phyloP scores from a whole-genome alignment of 768 basidiomycete species.

The Serendipita sp. region DNA sequence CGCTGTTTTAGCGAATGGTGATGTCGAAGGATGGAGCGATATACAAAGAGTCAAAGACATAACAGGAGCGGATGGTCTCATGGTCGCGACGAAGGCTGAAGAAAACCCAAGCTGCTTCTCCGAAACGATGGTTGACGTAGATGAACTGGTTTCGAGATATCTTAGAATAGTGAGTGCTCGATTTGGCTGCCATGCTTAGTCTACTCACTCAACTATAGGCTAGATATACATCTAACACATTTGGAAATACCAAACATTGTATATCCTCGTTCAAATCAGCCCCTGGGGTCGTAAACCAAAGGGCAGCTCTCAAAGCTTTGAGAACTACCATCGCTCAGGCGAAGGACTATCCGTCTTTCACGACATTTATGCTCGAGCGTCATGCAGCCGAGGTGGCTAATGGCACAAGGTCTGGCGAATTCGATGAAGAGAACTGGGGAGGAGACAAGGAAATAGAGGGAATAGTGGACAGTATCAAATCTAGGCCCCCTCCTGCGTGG shows the following conservation, averaged over 20 bases:
- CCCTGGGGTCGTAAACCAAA: conserved; percentile 36
- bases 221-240: conserved; percentile 62
- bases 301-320: conserved; percentile 40
- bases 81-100: conserved; percentile 95
- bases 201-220: conserved; percentile 26
- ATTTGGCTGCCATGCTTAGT: conserved; percentile 9
- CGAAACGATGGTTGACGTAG: conserved; percentile 52
- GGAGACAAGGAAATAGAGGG: conserved; percentile 47
- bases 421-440: conserved; percentile 36
- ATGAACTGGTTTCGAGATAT: conserved; percentile 50
- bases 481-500: conserved; percentile 14
- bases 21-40: conserved; percentile 67
- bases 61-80: conserved; percentile 80
- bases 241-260: conserved; percentile 78
- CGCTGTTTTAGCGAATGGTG: conserved; percentile 90
- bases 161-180: conserved; percentile 42
- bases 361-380: not conserved
- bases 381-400: not conserved
- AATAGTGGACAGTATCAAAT: conserved; percentile 36
- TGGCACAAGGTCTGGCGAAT: conserved; percentile 19
- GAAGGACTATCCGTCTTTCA: conserved; percentile 31
- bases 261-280: conserved; percentile 60
- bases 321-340: conserved; percentile 39
- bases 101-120: conserved; percentile 77
- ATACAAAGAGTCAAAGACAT: conserved; percentile 53